These are phyloP conservation scores for Eustoma russellianum DNA, from an alignment of 257 asterid genomes.

Conservation along the genomic window DNA sequence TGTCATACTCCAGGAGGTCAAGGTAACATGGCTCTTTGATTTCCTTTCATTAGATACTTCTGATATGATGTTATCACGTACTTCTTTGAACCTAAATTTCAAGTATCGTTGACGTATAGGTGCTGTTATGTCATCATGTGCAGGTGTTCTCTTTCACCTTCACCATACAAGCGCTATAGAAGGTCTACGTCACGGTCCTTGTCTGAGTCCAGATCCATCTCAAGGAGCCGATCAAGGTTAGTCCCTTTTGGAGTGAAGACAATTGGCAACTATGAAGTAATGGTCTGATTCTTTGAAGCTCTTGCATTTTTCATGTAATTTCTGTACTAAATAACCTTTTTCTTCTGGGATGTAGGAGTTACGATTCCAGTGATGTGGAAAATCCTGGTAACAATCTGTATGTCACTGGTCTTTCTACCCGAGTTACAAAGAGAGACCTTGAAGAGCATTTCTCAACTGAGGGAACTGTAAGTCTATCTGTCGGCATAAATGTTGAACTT, in stretches of 20 bases:
- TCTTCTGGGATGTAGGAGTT: slow-evolving; percentile 33
- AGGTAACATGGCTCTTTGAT: slow-evolving; percentile 28
- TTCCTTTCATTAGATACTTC: too few relatives aligned
- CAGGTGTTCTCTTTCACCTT: slow-evolving; percentile 60
- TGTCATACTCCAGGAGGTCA: slow-evolving; percentile 64
- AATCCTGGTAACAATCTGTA: slow-evolving; percentile 93
- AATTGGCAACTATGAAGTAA: background rate
- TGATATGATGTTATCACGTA: too few relatives aligned
- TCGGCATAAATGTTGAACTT: too few relatives aligned
- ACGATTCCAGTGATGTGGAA: slow-evolving; percentile 58
- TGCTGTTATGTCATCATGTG: background rate
- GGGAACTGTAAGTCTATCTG: slow-evolving; percentile 42
- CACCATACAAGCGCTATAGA: slow-evolving; percentile 27
- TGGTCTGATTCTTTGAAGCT: background rate
- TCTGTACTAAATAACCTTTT: background rate
- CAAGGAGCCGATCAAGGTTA: slow-evolving; percentile 73
- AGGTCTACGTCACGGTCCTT: slow-evolving; percentile 51
- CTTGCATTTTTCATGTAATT: background rate
- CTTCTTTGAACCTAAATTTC: background rate
- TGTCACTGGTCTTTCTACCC: slow-evolving; percentile 77
- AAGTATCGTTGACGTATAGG: background rate
- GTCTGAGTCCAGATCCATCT: slow-evolving; percentile 6
- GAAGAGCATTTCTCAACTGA: slow-evolving; percentile 78
- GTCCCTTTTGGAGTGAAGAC: background rate
- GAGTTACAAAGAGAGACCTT: slow-evolving; percentile 55